Evolutionary conservation across 495 filamentous ascomycete genomes (phyloP), one percentile per base, ranked within the genome.

Genomic region (Xylaria telfairii): DNA sequence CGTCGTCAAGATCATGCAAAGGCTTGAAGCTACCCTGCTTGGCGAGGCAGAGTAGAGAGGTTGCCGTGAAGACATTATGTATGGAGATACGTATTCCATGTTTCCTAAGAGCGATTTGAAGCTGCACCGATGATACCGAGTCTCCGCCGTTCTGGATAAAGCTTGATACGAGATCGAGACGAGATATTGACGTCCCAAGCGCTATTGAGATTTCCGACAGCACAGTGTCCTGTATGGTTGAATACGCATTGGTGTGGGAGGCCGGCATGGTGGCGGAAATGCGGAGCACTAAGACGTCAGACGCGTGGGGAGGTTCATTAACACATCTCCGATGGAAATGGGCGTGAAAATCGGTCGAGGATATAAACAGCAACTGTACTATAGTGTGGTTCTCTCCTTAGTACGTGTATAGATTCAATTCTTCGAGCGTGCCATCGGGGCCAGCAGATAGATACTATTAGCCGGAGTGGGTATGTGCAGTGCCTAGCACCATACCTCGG

Each of bases 141-240:
- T 57, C 53, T 12, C 53, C 53, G 0, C 53, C 53, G 24, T 57
- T 57, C 5, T 34, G 24, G 53, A 57, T 57, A 34, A 57, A 57
- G 28, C 53, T 57, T 7, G 53, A 57, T 4, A 30, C 12, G 28
- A 57, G 28, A 13, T 34, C 53, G 24, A 57, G 53, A 57, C 24
- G 28, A 9, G 53, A 57, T 13, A 57, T 1, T 19, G 53, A 28
- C 1, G 53, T 34, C 24, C 53, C 53, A 26, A 57, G 53, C 3
- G 53, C 53, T 19, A 34, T 34, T 34, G 53, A 57, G 34, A 57
- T 32, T 34, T 57, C 53, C 28, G 53, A 57, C 30, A 57, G 30
- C 2, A 57, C 34, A 34, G 53, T 26, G 24, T 30, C 53, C 24
- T 34, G 24, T 6, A 34, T 9, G 53, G 24, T 57, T 26, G 15